Conservation (phyloP, 2,329 filamentous ascomycete genomes). For the Aphanoascus verrucosus region DNA sequence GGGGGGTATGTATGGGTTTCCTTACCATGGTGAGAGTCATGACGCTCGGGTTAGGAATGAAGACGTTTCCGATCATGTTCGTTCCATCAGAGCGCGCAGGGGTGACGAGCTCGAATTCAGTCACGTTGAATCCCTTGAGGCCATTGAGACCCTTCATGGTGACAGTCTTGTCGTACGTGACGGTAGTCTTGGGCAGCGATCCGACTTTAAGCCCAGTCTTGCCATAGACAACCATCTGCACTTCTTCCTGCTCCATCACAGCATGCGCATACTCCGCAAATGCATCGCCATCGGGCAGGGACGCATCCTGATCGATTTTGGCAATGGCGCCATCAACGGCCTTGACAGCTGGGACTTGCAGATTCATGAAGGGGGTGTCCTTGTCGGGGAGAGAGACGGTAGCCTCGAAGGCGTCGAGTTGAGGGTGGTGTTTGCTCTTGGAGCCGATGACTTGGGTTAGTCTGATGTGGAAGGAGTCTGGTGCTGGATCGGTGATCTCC, state of each 20-base stretch:
- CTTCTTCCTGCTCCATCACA: slow-evolving; percentile 40
- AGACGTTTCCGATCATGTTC: slow-evolving; percentile 45
- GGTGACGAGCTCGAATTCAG: slow-evolving; percentile 39
- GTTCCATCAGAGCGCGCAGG: slow-evolving; percentile 31
- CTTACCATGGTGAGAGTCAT: slow-evolving; percentile 44
- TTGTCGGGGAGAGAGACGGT: slow-evolving; percentile 39
- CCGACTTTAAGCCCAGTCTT: slow-evolving; percentile 43
- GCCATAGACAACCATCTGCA: slow-evolving; percentile 43
- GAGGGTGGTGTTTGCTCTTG: slow-evolving; percentile 43
- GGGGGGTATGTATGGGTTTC: not conserved
- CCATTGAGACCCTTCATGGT: slow-evolving; percentile 51
- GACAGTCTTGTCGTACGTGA: slow-evolving; percentile 48
- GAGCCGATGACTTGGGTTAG: slow-evolving; percentile 41
- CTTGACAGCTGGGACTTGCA: slow-evolving; percentile 38
- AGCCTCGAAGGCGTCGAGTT: slow-evolving; percentile 45
- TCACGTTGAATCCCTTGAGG: slow-evolving; percentile 43
- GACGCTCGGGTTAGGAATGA: slow-evolving; percentile 51
- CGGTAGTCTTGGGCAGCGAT: slow-evolving; percentile 39
- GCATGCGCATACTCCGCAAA: slow-evolving; percentile 43
- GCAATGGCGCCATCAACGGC: slow-evolving; percentile 34
- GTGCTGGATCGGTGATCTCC: slow-evolving; percentile 41
- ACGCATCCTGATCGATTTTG: slow-evolving; percentile 36
- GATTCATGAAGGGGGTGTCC: slow-evolving; percentile 33
- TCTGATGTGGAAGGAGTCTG: slow-evolving; percentile 40
- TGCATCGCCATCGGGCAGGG: slow-evolving; percentile 35